These are phyloP conservation scores for Claviceps lovelessii DNA, from an alignment of 2,329 filamentous ascomycete genomes.

Conservation along the genomic window DNA sequence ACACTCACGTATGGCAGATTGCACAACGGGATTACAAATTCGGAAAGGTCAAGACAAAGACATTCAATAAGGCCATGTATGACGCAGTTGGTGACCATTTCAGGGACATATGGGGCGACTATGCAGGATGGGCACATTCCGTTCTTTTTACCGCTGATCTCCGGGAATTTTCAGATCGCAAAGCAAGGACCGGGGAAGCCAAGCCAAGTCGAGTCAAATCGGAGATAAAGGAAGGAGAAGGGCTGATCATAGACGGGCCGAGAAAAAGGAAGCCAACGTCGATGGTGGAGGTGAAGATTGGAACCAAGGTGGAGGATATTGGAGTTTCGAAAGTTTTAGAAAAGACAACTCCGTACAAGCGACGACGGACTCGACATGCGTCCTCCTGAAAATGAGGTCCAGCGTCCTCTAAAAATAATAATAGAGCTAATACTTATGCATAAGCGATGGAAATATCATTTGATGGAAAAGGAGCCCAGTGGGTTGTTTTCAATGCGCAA, in stretches of 20 bases:
- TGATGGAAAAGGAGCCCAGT: not conserved
- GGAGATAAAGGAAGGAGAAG: slow-evolving; percentile 8
- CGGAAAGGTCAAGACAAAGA: slow-evolving; percentile 69
- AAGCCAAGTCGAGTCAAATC: not conserved
- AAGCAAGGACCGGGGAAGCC: slow-evolving; percentile 10
- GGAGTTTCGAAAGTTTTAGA: slow-evolving; percentile 10
- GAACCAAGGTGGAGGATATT: slow-evolving; percentile 11
- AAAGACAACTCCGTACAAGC: slow-evolving; percentile 14
- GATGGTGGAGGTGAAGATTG: slow-evolving; percentile 7
- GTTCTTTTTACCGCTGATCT: slow-evolving; percentile 92
- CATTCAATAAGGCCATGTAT: slow-evolving; percentile 77
- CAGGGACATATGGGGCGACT: slow-evolving; percentile 73
- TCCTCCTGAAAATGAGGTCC: not conserved
- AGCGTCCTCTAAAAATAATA: not conserved
- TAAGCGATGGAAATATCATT: no score
- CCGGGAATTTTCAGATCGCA: slow-evolving; percentile 62
- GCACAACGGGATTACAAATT: slow-evolving; percentile 93
- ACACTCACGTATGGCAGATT: slow-evolving; percentile 98
- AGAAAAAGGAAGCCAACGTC: slow-evolving; percentile 13
- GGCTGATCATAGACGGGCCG: slow-evolving; percentile 14
- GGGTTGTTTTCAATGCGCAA: not conserved
- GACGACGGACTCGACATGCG: slow-evolving; percentile 12
- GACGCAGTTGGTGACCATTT: slow-evolving; percentile 86
- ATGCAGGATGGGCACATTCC: slow-evolving; percentile 95
- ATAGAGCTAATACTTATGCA: not conserved